Conservation (phyloP, 1,139 yeast genomes). For the Williopsis jadinii region DNA sequence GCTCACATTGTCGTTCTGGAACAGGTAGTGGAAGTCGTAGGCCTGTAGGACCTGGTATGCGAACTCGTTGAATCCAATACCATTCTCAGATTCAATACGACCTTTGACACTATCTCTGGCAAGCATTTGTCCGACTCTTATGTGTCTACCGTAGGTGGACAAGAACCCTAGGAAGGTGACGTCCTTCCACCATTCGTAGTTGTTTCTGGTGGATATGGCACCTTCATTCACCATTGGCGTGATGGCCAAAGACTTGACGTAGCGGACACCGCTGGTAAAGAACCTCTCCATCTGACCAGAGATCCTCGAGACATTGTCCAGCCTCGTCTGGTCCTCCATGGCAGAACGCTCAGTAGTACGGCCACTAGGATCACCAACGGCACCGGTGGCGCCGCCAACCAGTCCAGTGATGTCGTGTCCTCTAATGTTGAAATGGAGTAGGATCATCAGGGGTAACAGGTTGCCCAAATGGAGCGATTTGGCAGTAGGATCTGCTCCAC, state of each 20-base stretch:
- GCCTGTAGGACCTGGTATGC: slow-evolving; percentile 91
- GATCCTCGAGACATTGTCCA: slow-evolving; percentile 53
- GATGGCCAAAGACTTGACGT: slow-evolving; percentile 56
- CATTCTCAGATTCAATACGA: slow-evolving; percentile 60
- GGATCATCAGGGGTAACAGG: slow-evolving; percentile 74
- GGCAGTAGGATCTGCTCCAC: slow-evolving; percentile 98
- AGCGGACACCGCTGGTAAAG: slow-evolving; percentile 52
- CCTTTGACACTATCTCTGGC: slow-evolving; percentile 83
- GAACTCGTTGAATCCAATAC: slow-evolving; percentile 90
- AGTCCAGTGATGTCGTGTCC: slow-evolving; percentile 81
- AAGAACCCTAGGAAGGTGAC: slow-evolving; percentile 72
- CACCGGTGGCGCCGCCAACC: slow-evolving; percentile 98
- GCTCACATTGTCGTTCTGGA: slow-evolving; percentile 49
- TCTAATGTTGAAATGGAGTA: slow-evolving; percentile 73
- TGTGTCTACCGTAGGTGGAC: slow-evolving; percentile 68
- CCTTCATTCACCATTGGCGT: slow-evolving; percentile 36
- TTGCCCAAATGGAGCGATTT: slow-evolving; percentile 86
- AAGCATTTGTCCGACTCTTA: slow-evolving; percentile 81
- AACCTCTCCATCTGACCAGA: slow-evolving; percentile 55
- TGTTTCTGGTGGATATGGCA: slow-evolving; percentile 44
- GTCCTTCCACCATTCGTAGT: slow-evolving; percentile 81
- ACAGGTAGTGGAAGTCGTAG: slow-evolving; percentile 84
- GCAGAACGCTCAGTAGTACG: slow-evolving; percentile 64
- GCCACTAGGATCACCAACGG: slow-evolving; percentile 97
- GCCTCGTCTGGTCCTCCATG: slow-evolving; percentile 45